Conservation (phyloP, 257 asterid species). For the Plantago elongata region DNA sequence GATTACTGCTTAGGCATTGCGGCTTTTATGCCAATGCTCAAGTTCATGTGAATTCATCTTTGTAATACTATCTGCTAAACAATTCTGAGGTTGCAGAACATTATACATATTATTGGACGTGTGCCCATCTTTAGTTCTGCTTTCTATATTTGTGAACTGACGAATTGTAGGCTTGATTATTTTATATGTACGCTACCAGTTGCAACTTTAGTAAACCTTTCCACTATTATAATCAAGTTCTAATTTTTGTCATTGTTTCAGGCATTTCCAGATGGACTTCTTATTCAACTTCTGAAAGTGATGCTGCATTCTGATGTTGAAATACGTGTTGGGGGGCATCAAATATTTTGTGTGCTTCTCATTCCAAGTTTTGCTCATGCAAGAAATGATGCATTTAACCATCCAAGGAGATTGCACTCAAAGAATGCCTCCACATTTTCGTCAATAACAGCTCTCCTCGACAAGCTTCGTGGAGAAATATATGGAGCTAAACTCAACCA, state of each 20-base stretch:
- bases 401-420: slow-evolving; percentile 64
- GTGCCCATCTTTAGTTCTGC: no score
- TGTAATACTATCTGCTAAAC: no score
- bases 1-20: background rate
- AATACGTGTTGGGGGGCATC: slow-evolving; percentile 90
- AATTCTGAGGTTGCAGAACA: no score
- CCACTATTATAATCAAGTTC: slow-evolving; percentile 1
- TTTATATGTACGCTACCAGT: background rate
- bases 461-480: slow-evolving; percentile 83
- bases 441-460: slow-evolving; percentile 79
- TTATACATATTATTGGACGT: no score
- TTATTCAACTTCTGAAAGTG: slow-evolving; percentile 76
- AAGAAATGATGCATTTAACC: slow-evolving; percentile 48
- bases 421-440: slow-evolving; percentile 68
- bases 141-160: no score
- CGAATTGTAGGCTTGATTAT: no score
- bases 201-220: slow-evolving; percentile 1
- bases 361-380: slow-evolving; percentile 62
- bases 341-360: slow-evolving; percentile 79
- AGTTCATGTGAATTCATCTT: no score
- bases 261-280: slow-evolving; percentile 90
- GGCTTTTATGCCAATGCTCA: no score
- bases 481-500: slow-evolving; percentile 40
- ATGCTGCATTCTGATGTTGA: slow-evolving; percentile 86
- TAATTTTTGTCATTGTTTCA: slow-evolving; percentile 26